Evolutionary conservation across 2,329 filamentous ascomycete species (phyloP).

Genomic region (Dendryphion nanum): DNA sequence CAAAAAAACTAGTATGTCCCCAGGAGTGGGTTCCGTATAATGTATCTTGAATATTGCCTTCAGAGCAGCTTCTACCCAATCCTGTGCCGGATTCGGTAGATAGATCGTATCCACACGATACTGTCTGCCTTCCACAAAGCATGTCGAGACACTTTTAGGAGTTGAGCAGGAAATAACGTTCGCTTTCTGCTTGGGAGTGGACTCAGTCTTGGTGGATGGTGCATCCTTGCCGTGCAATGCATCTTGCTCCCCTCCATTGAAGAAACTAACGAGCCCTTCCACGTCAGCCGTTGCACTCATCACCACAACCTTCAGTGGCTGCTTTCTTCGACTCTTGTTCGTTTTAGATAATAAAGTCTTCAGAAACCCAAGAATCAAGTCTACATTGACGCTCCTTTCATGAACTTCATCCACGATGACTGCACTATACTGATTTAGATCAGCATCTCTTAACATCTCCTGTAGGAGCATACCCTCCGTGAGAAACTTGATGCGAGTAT

Average conservation of each 20-base stretch:
- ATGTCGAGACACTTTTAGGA: constrained; percentile 44
- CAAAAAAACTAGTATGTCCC: constrained; percentile 89
- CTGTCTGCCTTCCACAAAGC: constrained; percentile 80
- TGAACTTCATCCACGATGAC: constrained; percentile 96
- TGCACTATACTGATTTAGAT: constrained; percentile 80
- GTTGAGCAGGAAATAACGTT: too few species aligned
- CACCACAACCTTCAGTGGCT: constrained; percentile 79
- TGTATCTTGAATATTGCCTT: constrained; percentile 86
- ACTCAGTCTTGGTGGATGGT: too few species aligned
- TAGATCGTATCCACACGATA: constrained; percentile 80
- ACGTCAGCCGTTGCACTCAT: constrained; percentile 98
- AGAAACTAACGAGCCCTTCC: constrained; percentile 74
- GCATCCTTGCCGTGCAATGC: too few species aligned
- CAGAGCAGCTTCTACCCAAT: constrained; percentile 78
- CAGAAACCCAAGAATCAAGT: constrained; percentile 84
- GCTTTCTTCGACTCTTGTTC: constrained; percentile 59
- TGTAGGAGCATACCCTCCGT: constrained; percentile 96
- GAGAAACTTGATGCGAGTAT: constrained; percentile 86
- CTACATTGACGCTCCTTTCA: constrained; percentile 91
- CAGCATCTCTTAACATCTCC: constrained; percentile 83
- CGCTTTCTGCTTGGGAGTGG: too few species aligned
- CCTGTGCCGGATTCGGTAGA: constrained; percentile 69
- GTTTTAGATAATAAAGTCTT: constrained; percentile 66
- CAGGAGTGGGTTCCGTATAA: constrained; percentile 82
- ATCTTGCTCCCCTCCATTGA: too few species aligned